phyloP scores from a whole-genome alignment of 2,329 filamentous ascomycete species.

The Ascocoryne sarcoides region DNA sequence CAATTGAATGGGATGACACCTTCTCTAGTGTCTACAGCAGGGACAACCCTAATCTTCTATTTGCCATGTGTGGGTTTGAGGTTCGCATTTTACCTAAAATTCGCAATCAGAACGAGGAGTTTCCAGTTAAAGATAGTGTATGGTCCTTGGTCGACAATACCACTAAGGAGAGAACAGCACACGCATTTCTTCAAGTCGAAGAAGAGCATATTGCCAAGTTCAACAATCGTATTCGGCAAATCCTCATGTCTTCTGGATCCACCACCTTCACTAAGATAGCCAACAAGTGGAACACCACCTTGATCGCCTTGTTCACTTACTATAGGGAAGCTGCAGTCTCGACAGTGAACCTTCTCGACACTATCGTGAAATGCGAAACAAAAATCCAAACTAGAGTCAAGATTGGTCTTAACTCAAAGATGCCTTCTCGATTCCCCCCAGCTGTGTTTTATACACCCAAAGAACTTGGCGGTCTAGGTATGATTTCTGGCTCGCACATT shows the following conservation, averaged over 20 bases:
- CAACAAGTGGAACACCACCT: conserved; percentile 98
- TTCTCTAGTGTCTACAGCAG: conserved; percentile 97
- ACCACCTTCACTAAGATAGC: conserved; percentile 99
- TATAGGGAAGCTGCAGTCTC: conserved; percentile 97
- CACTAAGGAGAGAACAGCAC: conserved; percentile 91
- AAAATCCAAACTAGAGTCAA: conserved; percentile 99
- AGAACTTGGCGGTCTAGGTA: conserved; percentile 90
- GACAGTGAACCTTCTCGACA: conserved; percentile 87
- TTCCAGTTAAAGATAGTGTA: conserved; percentile 93
- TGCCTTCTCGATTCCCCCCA: conserved; percentile 96
- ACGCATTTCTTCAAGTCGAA: conserved; percentile 95
- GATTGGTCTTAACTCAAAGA: conserved; percentile 97
- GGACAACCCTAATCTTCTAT: conserved; percentile 93
- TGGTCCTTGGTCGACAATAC: conserved; percentile 97
- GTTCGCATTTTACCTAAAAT: conserved; percentile 94
- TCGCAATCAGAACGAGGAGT: conserved; percentile 91
- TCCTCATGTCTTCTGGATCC: conserved; percentile 98
- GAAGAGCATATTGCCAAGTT: conserved; percentile 98
- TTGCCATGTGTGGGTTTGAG: conserved; percentile 97
- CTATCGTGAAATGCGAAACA: conserved; percentile 98
- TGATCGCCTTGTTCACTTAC: conserved; percentile 97
- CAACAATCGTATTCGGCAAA: conserved; percentile 97
- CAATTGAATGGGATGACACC: conserved; percentile 98
- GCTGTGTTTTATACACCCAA: conserved; percentile 99
- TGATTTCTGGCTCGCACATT: conserved; percentile 98